Percentiles rank a stretch among this genome's conserved stretches.
Conservation (phyloP, 495 filamentous ascomycete species). For the Podospora comata region DNA sequence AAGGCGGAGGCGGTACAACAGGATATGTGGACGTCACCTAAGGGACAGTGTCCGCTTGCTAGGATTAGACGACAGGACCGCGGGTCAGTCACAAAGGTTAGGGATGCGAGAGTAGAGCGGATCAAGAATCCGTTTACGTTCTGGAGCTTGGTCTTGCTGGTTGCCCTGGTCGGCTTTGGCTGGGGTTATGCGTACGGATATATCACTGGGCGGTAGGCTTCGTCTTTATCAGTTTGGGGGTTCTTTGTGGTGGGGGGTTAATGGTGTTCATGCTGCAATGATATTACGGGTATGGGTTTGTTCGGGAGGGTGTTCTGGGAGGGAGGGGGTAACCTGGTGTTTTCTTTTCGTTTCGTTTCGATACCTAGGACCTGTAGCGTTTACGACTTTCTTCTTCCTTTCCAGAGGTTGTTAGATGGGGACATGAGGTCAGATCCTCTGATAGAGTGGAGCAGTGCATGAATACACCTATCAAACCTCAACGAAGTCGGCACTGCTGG, state of each 20-base stretch:
- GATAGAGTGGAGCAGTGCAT: too few relatives aligned
- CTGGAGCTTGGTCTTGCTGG: slow-evolving; percentile 7
- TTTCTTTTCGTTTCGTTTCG: too few relatives aligned
- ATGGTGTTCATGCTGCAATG: too few relatives aligned
- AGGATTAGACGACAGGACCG: background rate
- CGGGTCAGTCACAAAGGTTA: background rate
- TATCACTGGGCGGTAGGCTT: background rate
- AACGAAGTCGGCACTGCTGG: too few relatives aligned
- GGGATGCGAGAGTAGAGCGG: background rate
- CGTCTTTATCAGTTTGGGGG: slow-evolving; percentile 1
- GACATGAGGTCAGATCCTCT: too few relatives aligned
- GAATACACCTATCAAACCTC: too few relatives aligned
- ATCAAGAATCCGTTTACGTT: background rate
- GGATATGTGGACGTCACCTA: background rate
- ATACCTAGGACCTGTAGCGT: too few relatives aligned
- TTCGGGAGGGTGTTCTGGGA: too few relatives aligned
- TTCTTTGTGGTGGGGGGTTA: background rate
- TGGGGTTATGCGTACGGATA: slow-evolving; percentile 1
- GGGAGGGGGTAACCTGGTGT: too few relatives aligned
- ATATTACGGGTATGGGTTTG: too few relatives aligned
- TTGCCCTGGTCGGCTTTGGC: background rate
- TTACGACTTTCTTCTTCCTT: too few relatives aligned
- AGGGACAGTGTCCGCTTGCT: background rate
- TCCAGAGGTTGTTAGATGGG: too few relatives aligned
- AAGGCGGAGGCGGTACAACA: background rate